Conservation (phyloP, 441 rosid species). For the Theobroma grandiflorum region DNA sequence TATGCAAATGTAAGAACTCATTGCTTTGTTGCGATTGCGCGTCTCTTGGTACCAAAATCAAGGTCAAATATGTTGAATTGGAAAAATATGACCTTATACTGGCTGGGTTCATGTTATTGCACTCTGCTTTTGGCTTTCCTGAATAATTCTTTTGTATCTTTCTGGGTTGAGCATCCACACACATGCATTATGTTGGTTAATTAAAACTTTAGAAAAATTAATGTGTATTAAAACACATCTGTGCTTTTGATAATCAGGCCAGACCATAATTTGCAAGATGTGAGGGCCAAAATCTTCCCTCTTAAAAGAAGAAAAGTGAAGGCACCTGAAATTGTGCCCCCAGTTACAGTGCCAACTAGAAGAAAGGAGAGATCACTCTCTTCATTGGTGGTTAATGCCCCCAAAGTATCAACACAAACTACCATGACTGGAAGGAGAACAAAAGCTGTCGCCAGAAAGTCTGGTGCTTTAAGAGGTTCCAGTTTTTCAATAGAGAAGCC, state of each 20-base stretch:
- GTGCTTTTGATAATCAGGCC: conserved; percentile 54
- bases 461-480: conserved; percentile 48
- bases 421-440: conserved; percentile 66
- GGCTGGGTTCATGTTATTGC: background rate
- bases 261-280: conserved; percentile 76
- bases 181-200: conserved; percentile 15
- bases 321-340: conserved; percentile 51
- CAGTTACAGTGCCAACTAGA: conserved; percentile 54
- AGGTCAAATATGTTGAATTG: background rate
- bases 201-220: conserved; percentile 7
- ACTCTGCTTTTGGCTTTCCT: background rate
- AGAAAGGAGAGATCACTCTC: conserved; percentile 85
- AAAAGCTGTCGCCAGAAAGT: conserved; percentile 55
- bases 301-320: conserved; percentile 49
- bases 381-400: conserved; percentile 69
- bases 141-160: conserved; percentile 8
- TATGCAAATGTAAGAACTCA: conserved; percentile 6
- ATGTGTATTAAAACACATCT: conserved; percentile 18
- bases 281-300: conserved; percentile 72
- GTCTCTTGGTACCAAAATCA: background rate
- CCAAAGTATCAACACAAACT: conserved; percentile 61
- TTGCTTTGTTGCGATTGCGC: background rate
- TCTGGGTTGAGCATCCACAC: conserved; percentile 8
- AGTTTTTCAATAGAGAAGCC: conserved; percentile 48
- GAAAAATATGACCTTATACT: background rate